Evolutionary conservation across 2,329 filamentous ascomycete species (phyloP).

Genomic region (Drechmeria coniospora): DNA sequence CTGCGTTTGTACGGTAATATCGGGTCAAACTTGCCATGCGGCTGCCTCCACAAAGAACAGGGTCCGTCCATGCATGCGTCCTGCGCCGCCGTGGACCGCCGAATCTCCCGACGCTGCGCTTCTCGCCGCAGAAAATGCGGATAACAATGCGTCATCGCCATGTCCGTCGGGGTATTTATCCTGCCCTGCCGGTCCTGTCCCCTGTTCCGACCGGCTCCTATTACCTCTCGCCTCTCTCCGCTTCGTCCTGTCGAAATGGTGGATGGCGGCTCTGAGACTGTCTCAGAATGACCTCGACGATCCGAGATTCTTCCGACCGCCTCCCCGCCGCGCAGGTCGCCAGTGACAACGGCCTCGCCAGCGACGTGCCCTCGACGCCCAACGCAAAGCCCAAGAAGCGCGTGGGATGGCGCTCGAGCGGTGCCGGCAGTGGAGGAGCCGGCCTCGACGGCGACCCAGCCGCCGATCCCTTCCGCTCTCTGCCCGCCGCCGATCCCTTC

Average conservation of each 20-base stretch:
- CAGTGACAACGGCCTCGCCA: conserved; percentile 13
- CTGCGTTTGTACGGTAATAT: too few relatives aligned
- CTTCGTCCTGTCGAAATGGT: too few relatives aligned
- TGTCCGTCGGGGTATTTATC: too few relatives aligned
- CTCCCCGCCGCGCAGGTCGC: conserved; percentile 10
- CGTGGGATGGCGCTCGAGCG: conserved; percentile 21
- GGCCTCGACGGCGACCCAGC: conserved; percentile 4
- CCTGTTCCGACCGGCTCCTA: too few relatives aligned
- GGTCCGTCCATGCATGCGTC: neutral
- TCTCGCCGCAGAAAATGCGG: too few relatives aligned
- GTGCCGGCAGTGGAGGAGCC: conserved; percentile 4
- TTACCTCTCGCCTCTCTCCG: too few relatives aligned
- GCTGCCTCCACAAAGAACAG: too few relatives aligned
- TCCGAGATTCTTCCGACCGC: conserved; percentile 5
- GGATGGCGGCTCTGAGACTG: conserved; percentile 8
- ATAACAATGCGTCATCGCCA: too few relatives aligned
- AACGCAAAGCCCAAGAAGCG: conserved; percentile 23
- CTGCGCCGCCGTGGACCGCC: neutral
- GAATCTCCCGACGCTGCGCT: too few relatives aligned
- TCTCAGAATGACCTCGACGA: conserved; percentile 9
- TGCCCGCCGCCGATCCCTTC: conserved; percentile 1
- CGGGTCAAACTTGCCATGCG: too few relatives aligned
- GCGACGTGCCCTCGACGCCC: conserved; percentile 15
- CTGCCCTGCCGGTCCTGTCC: too few relatives aligned
- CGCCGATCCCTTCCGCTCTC: conserved; percentile 2